Evolutionary conservation across 1,139 yeast species (phyloP), one percentile per base, ranked within the genome.

Genomic region (Suhomyces coccinellae): DNA sequence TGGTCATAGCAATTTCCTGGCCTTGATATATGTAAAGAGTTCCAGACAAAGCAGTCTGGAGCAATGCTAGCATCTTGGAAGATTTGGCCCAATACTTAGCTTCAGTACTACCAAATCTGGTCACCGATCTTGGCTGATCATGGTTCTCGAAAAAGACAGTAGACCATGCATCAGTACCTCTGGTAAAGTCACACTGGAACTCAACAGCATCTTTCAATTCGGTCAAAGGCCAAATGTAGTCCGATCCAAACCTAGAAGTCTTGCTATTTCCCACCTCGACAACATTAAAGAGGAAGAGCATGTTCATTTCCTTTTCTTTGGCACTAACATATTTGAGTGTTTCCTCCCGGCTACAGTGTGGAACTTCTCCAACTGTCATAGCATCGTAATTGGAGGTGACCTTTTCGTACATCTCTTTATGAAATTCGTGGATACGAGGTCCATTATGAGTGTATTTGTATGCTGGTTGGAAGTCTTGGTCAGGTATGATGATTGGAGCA

Each of bases 21-120:
- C 85, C 85, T 58, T 80, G 84, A 58, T 80, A 80, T 35, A 80
- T 62, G 61, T 70, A 80, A 47, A 79, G 64, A 7, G 85, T 80
- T 41, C 85, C 85, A 26, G 82, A 74, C 52, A 78, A 68, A 5
- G 80, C 54, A 11, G 72, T 52, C 52, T 74, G 73, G 55, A 80
- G 63, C 46, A 76, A 53, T 4, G 82, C 69, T 49, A 80, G 57
- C 59, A 79, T 62, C 57, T 80, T 79, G 17, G 79, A 79, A 29
- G 79, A 70, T 46, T 62, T 56, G 33, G 47, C 57, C 33, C 65
- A 54, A 51, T 58, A 65, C 45, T 69, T 61, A 15, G 67, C 65
- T 28, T 69, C 55, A 40, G 67, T 71, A 56, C 73, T 68, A 38
- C 79, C 82, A 52, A 79, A 79, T 52, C 84, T 67, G n/a, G 82